phyloP scores from a whole-genome alignment of 306 rosid genomes.

The Medicago truncatula region DNA sequence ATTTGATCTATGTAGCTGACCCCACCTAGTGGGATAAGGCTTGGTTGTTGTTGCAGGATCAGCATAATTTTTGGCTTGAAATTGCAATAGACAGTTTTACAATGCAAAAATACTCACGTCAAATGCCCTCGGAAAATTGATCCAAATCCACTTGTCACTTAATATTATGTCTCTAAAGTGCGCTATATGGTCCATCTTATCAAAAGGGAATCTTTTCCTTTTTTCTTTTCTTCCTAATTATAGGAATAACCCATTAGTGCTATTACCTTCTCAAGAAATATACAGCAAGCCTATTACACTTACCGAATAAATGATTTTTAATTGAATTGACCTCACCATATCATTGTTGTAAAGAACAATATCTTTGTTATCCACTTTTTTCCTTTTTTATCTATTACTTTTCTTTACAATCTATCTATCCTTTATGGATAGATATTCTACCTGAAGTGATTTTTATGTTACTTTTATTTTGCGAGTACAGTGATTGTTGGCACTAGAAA shows the following conservation, averaged over 20 bases:
- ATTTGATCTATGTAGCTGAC: too few species aligned
- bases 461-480: neutral
- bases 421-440: constrained; percentile 13
- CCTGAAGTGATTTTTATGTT: constrained; percentile 6
- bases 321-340: constrained; percentile 18
- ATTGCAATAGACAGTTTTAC: neutral
- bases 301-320: constrained; percentile 18
- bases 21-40: too few species aligned
- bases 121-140: neutral
- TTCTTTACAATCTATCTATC: constrained; percentile 6
- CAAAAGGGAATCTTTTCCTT: neutral
- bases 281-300: neutral
- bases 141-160: neutral
- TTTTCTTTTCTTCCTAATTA: neutral
- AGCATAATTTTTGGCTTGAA: neutral
- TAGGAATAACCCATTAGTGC: neutral
- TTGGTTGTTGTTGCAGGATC: neutral
- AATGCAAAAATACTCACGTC: neutral
- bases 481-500: constrained; percentile 27
- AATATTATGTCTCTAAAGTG: neutral
- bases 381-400: neutral
- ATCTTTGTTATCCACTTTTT: constrained; percentile 19
- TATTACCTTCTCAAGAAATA: neutral
- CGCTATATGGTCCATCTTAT: neutral
- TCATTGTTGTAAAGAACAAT: constrained; percentile 22